Percentiles rank a stretch among this genome's conserved stretches.
Conservation (phyloP, 441 rosid genomes). For the Mallotus japonicus region DNA sequence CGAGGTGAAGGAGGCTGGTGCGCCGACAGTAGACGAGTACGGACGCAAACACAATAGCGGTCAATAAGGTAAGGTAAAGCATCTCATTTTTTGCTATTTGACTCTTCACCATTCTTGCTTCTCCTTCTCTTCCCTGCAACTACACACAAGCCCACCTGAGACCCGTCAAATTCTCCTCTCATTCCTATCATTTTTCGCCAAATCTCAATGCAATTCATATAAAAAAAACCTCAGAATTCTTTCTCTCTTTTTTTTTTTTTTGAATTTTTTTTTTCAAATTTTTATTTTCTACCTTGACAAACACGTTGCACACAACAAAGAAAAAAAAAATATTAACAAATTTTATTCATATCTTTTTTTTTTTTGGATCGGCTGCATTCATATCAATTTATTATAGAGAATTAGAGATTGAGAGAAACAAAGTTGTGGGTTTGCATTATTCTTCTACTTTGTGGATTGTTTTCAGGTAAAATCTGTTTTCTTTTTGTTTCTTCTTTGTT, state of each 20-base stretch:
- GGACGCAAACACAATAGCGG: constrained; percentile 7
- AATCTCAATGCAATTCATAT: no score
- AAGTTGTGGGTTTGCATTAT: background rate
- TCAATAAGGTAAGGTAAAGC: constrained; percentile 13
- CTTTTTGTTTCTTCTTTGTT: background rate
- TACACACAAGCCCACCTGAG: background rate
- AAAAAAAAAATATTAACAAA: background rate
- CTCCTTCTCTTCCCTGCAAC: background rate
- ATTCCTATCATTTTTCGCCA: background rate
- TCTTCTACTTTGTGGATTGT: background rate
- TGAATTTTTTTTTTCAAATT: background rate
- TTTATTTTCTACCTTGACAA: background rate
- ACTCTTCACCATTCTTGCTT: constrained; percentile 7
- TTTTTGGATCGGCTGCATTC: background rate
- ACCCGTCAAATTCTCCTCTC: background rate
- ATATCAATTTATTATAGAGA: background rate
- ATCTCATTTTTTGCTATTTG: constrained; percentile 15
- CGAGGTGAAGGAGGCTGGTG: constrained; percentile 1
- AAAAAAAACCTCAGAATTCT: no score
- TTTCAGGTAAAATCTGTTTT: background rate
- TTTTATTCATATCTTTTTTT: background rate
- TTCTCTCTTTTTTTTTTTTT: background rate
- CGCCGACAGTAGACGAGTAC: constrained; percentile 12
- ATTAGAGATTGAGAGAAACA: background rate
- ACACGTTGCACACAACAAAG: background rate